Evolutionary conservation across 345 rosid species (phyloP).

Genomic region (Laguncularia racemosa): DNA sequence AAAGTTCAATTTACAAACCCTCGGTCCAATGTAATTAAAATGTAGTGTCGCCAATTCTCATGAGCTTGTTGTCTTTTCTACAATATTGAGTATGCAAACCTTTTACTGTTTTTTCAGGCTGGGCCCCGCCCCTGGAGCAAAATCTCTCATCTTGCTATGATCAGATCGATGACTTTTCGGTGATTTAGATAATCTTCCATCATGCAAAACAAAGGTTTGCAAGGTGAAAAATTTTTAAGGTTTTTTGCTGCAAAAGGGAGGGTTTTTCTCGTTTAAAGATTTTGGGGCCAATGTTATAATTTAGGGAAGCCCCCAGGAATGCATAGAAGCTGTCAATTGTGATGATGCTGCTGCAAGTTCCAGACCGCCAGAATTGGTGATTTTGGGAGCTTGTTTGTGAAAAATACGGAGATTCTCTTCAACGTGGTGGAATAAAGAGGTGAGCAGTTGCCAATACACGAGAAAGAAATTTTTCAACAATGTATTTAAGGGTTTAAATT

Average conservation of each 20-base stretch:
- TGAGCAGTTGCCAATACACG: not conserved
- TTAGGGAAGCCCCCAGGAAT: constrained; percentile 68
- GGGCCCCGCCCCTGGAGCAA: not conserved
- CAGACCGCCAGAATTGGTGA: constrained; percentile 69
- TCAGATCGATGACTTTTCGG: not conserved
- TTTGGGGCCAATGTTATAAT: not conserved
- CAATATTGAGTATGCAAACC: not conserved
- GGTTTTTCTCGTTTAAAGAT: too few relatives aligned
- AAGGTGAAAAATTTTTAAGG: too few relatives aligned
- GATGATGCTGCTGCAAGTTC: constrained; percentile 71
- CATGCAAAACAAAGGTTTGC: constrained; percentile 1
- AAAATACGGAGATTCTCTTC: constrained; percentile 48
- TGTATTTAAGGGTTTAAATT: too few relatives aligned
- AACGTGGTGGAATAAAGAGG: constrained; percentile 43
- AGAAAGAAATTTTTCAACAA: not conserved
- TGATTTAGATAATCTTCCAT: not conserved
- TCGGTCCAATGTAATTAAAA: too few relatives aligned
- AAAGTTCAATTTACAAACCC: too few relatives aligned
- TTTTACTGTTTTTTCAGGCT: not conserved
- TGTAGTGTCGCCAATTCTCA: too few relatives aligned
- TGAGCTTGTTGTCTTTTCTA: too few relatives aligned
- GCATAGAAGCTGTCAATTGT: constrained; percentile 62
- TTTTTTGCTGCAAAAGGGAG: too few relatives aligned
- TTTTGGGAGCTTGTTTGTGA: constrained; percentile 46
- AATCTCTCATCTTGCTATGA: not conserved